These are phyloP conservation scores for Xylaria acuta DNA, from an alignment of 495 filamentous ascomycete genomes.

Conservation along the genomic window DNA sequence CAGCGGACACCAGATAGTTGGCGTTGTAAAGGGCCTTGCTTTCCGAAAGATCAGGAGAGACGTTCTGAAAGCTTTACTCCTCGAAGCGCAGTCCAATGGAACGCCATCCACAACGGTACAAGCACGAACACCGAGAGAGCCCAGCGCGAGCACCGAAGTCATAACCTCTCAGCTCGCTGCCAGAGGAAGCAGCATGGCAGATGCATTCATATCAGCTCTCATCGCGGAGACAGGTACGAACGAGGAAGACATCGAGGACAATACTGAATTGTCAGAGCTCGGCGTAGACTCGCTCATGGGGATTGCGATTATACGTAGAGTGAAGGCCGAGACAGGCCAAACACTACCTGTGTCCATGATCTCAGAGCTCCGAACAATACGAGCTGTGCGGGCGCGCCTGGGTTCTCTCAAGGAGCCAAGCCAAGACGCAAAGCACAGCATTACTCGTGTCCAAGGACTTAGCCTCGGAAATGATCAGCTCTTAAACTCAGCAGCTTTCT, in stretches of 20 bases:
- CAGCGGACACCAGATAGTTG: conserved; percentile 54
- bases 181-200: conserved; percentile 38
- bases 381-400: conserved; percentile 20
- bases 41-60: conserved; percentile 59
- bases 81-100: neutral
- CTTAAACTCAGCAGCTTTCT: neutral
- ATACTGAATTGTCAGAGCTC: conserved; percentile 40
- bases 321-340: conserved; percentile 51
- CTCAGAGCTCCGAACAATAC: conserved; percentile 31
- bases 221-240: conserved; percentile 65
- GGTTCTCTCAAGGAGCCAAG: neutral
- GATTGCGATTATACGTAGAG: conserved; percentile 45
- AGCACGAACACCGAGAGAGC: neutral
- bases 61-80: conserved; percentile 18
- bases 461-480: neutral
- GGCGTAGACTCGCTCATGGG: conserved; percentile 56
- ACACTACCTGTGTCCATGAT: conserved; percentile 38
- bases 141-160: neutral
- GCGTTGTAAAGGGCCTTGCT: conserved; percentile 42
- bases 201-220: conserved; percentile 53
- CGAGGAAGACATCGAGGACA: conserved; percentile 54
- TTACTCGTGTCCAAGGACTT: neutral
- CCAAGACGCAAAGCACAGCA: neutral
- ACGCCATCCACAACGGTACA: neutral
- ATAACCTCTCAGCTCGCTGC: conserved; percentile 2